phyloP scores from a whole-genome alignment of 352 stramenopile species.

The Phytophthora lateralis region DNA sequence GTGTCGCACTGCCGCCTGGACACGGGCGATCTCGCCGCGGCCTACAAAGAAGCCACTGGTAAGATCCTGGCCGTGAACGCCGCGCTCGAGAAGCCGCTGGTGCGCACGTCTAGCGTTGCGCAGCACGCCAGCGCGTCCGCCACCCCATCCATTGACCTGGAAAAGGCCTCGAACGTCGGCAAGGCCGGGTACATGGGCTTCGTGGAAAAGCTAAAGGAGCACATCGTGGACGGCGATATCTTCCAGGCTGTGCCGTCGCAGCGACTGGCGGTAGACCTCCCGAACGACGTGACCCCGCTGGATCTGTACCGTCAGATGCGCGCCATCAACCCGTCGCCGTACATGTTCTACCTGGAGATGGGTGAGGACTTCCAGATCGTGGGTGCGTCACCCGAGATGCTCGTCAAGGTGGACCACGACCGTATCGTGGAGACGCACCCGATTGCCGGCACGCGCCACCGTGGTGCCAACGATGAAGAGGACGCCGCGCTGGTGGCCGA shows the following conservation, averaged over 20 bases:
- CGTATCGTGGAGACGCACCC: constrained; percentile 88
- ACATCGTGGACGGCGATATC: constrained; percentile 91
- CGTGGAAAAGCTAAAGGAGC: constrained; percentile 85
- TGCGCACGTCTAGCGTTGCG: constrained; percentile 57
- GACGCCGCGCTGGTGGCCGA: constrained; percentile 82
- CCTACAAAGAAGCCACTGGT: constrained; percentile 72
- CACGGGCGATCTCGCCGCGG: constrained; percentile 60
- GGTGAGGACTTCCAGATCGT: constrained; percentile 89
- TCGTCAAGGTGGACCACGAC: constrained; percentile 89
- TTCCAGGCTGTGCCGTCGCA: constrained; percentile 91
- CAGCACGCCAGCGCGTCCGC: constrained; percentile 59
- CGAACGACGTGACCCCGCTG: constrained; percentile 66
- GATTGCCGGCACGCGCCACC: constrained; percentile 89
- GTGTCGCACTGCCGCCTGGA: constrained; percentile 83
- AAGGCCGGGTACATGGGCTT: constrained; percentile 88
- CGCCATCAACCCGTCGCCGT: constrained; percentile 88
- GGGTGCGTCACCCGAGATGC: constrained; percentile 88
- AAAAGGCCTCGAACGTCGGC: constrained; percentile 83
- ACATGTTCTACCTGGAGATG: constrained; percentile 91
- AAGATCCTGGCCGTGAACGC: constrained; percentile 76
- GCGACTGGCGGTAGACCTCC: constrained; percentile 72
- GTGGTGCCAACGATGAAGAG: constrained; percentile 85
- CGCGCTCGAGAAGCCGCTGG: constrained; percentile 66
- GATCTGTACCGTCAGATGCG: constrained; percentile 91
- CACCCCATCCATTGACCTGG: constrained; percentile 62